A percentile compares a stretch with the other conserved stretches of the same genome.
Evolutionary conservation across 73 alveolate species (phyloP).

Genomic region (Effrenium voratum): DNA sequence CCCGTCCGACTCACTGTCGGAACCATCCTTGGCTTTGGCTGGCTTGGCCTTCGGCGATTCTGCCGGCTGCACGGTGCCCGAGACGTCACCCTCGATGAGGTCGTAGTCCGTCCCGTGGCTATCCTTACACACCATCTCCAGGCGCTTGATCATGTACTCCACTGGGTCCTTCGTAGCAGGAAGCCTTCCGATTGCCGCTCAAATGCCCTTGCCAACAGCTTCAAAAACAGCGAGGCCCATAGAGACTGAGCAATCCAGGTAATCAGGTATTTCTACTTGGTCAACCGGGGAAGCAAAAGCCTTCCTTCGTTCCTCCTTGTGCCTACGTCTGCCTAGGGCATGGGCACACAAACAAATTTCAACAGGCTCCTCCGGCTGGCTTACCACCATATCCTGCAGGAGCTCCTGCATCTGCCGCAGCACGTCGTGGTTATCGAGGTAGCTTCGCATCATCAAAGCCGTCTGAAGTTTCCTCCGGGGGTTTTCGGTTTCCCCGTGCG

Average conservation of each 20-base stretch:
- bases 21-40: not conserved
- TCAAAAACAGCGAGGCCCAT: too few relatives aligned
- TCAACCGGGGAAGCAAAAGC: too few relatives aligned
- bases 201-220: too few relatives aligned
- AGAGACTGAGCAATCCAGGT: too few relatives aligned
- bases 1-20: constrained; percentile 25
- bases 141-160: constrained; percentile 80
- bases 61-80: constrained; percentile 61
- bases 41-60: constrained; percentile 44
- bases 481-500: not conserved
- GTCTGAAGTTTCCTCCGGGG: constrained; percentile 83
- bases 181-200: too few relatives aligned
- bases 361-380: constrained; percentile 84
- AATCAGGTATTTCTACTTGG: too few relatives aligned
- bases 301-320: too few relatives aligned
- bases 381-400: constrained; percentile 80
- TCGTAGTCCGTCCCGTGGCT: constrained; percentile 87
- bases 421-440: constrained; percentile 93
- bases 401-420: constrained; percentile 90
- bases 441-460: constrained; percentile 88
- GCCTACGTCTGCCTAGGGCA: too few relatives aligned
- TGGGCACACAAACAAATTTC: too few relatives aligned
- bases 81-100: constrained; percentile 72
- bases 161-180: too few relatives aligned
- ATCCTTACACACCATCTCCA: constrained; percentile 89